Evolutionary conservation across 2,329 filamentous ascomycete species (phyloP).

Genomic region (Ceratocystis albifundus): DNA sequence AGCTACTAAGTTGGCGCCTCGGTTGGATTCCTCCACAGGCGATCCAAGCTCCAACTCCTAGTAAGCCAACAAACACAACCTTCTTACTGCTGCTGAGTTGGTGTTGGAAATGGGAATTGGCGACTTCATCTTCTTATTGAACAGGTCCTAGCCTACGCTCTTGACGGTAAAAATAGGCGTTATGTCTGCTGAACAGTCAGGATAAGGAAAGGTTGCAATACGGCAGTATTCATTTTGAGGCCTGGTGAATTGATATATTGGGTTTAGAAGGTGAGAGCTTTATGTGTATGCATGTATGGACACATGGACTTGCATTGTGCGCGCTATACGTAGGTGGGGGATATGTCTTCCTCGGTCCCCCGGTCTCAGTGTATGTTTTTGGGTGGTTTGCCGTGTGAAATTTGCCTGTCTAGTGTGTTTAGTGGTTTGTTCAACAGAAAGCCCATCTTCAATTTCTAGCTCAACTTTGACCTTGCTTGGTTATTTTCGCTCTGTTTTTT

Average conservation of each 20-base stretch:
- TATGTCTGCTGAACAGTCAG: too few relatives aligned
- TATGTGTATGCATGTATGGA: not conserved
- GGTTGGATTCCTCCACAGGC: not conserved
- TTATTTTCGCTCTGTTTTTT: too few relatives aligned
- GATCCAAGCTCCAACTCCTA: not conserved
- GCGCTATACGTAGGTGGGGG: not conserved
- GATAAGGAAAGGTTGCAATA: too few relatives aligned
- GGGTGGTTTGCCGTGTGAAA: not conserved
- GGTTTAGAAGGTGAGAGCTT: not conserved
- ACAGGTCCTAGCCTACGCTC: too few relatives aligned
- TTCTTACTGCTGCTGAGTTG: not conserved
- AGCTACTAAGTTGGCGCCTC: not conserved
- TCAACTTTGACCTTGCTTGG: too few relatives aligned
- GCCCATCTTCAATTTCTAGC: too few relatives aligned
- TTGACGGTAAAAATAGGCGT: too few relatives aligned
- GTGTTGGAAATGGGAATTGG: not conserved
- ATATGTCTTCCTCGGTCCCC: slow-evolving; percentile 4
- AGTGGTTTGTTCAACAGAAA: not conserved
- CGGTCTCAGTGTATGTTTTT: not conserved
- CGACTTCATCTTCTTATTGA: not conserved
- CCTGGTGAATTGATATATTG: too few relatives aligned
- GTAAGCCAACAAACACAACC: too few relatives aligned
- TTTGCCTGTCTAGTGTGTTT: not conserved
- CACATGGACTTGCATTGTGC: too few relatives aligned
- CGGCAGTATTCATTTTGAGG: too few relatives aligned